Evolutionary conservation across 2,329 filamentous ascomycete genomes (phyloP).

Genomic region (Fusarium sp.): DNA sequence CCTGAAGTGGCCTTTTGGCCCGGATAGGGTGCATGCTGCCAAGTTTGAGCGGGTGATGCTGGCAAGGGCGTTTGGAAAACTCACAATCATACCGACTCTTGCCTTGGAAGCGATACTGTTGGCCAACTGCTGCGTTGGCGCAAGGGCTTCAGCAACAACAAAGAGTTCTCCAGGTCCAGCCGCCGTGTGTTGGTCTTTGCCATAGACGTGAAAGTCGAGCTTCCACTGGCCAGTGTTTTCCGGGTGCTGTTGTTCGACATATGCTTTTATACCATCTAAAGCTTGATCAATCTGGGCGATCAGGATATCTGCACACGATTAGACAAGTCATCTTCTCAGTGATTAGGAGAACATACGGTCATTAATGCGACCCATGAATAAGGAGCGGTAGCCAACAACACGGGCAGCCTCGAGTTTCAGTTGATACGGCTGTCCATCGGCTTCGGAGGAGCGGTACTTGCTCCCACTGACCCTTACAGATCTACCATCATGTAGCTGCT

Average conservation of each 20-base stretch:
- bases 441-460: slow-evolving; percentile 11
- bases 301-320: slow-evolving; percentile 20
- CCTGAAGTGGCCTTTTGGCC: slow-evolving; percentile 62
- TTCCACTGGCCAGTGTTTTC: slow-evolving; percentile 37
- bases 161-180: slow-evolving; percentile 46
- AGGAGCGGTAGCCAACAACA: slow-evolving; percentile 33
- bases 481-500: slow-evolving; percentile 20
- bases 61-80: accelerated
- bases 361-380: slow-evolving; percentile 39
- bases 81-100: slow-evolving; percentile 44
- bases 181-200: slow-evolving; percentile 39
- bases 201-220: slow-evolving; percentile 55
- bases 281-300: slow-evolving; percentile 32
- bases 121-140: slow-evolving; percentile 55
- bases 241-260: slow-evolving; percentile 35
- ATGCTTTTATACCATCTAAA: slow-evolving; percentile 15
- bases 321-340: accelerated
- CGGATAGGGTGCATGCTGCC: slow-evolving; percentile 56
- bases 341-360: slow-evolving; percentile 5
- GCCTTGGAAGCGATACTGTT: slow-evolving; percentile 47
- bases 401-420: slow-evolving; percentile 39
- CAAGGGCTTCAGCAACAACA: slow-evolving; percentile 58
- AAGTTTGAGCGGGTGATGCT: background rate
- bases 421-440: slow-evolving; percentile 23
- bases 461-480: slow-evolving; percentile 33